Base-by-base conservation (phyloP, 1,139 yeast species). In the Kodamaea derodonti region DNA sequence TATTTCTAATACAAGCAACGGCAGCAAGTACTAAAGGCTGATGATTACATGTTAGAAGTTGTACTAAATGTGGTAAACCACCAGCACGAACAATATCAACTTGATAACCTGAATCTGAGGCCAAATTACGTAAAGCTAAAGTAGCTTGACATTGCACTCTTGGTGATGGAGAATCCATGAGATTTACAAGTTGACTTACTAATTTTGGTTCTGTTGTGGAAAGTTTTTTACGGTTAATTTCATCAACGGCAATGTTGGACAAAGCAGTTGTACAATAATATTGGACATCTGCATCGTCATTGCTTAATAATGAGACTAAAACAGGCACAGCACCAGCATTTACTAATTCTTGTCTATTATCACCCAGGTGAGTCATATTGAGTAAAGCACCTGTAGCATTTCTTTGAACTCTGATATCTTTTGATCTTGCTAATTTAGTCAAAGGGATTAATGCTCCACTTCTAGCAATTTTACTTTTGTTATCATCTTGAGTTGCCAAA, bases 301-400 rank as follows among this genome's bases (percentile, higher is more conserved):
- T 84, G 1, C 94, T 77, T 44, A 92, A 69, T 41, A 94, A 69
- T n/a, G 95, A 81, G 9, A 92, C 97, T 39, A 92, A 71, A 7
- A 92, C 96, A 1, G 98, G 98, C 5, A 92, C 95, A 6, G 98
- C 97, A 29, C 97, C 98, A 2, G 98, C 97, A 58, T 86, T 88
- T 33, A 92, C 98, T 46, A 92, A 72, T 60, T 94, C 97, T 59
- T 85, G 94, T 62, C 99, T 80, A 62, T 94, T 92, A 64, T 90
- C 98, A 46, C 85, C 88, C 14, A 95, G 86, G 58, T 92, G 99
- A 29, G 99, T 92, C 99, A 92, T 92, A 62, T 92, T 92, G 47
- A 92, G 73, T 53, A 92, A 69, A 0, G 98, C 98, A 32, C 99
- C 99, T 5, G 99, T 92, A 26, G 98, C 97, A 54, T 92, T 92